Conservation (phyloP, 2,329 filamentous ascomycete species). For the Fusarium sp. region DNA sequence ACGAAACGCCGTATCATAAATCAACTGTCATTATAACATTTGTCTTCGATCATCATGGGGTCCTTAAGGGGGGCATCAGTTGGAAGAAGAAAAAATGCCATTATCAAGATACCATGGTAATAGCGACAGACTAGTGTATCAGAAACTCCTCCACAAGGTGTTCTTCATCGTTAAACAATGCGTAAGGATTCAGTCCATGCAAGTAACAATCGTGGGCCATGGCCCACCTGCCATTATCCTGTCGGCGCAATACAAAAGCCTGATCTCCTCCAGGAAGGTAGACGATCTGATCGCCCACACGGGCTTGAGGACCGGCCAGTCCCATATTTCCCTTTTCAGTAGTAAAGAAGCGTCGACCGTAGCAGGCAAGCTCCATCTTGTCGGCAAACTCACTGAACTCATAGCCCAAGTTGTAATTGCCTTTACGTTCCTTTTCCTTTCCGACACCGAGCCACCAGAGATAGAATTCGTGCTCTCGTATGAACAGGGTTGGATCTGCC, state of each 20-base stretch:
- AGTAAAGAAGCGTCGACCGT: constrained; percentile 11
- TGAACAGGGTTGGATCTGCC: background rate
- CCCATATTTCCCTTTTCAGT: constrained; percentile 17
- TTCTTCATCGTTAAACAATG: background rate
- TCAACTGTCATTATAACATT: background rate
- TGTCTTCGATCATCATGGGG: background rate
- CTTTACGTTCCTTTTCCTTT: background rate
- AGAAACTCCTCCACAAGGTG: constrained; percentile 10
- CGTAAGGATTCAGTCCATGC: constrained; percentile 8
- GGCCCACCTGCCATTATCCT: background rate
- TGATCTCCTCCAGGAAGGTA: constrained; percentile 9
- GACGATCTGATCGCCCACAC: background rate
- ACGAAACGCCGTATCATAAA: no score
- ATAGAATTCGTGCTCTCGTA: constrained; percentile 18
- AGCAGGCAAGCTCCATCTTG: background rate
- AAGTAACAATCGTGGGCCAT: constrained; percentile 21
- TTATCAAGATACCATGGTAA: background rate
- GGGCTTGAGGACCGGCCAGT: background rate
- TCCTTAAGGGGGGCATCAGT: background rate
- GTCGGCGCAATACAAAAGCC: background rate
- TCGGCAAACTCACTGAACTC: background rate
- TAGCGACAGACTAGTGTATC: background rate
- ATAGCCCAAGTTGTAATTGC: background rate
- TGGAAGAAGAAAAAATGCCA: background rate
- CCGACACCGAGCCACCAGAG: constrained; percentile 10